phyloP scores from a whole-genome alignment of 2,329 filamentous ascomycete genomes.

The Neopestalotiopsis sp. region DNA sequence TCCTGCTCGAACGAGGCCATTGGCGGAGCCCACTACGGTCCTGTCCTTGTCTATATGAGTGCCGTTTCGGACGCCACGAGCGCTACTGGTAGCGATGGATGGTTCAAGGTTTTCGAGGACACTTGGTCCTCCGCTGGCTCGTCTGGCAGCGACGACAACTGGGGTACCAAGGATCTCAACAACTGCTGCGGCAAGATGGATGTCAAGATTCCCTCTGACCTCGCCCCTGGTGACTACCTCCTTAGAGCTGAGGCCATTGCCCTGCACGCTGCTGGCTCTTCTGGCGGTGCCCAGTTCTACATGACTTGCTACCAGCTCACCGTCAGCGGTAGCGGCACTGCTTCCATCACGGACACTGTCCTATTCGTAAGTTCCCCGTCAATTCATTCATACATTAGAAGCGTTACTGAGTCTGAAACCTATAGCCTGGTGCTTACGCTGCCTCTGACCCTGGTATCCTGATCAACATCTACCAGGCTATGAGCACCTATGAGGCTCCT shows the following conservation, averaged over 20 bases:
- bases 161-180: constrained; percentile 48
- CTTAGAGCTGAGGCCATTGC: constrained; percentile 34
- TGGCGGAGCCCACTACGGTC: constrained; percentile 59
- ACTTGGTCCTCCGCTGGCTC: constrained; percentile 46
- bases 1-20: constrained; percentile 53
- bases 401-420: neutral
- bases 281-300: constrained; percentile 38
- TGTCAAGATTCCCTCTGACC: constrained; percentile 46
- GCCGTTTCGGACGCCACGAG: constrained; percentile 53
- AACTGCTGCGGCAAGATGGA: constrained; percentile 46
- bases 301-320: constrained; percentile 39
- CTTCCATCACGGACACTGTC: constrained; percentile 32
- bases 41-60: constrained; percentile 57
- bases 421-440: constrained; percentile 43
- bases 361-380: constrained; percentile 28
- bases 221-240: constrained; percentile 46
- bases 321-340: constrained; percentile 36
- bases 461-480: constrained; percentile 50
- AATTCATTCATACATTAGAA: too few species aligned
- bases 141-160: constrained; percentile 50
- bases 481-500: constrained; percentile 46
- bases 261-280: constrained; percentile 36
- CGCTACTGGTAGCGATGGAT: constrained; percentile 47
- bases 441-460: constrained; percentile 49
- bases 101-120: constrained; percentile 60